A percentile compares a stretch with the other conserved stretches of the same genome.
Conservation (phyloP, 148 eudicot genomes). For the Diospyros lotus region DNA sequence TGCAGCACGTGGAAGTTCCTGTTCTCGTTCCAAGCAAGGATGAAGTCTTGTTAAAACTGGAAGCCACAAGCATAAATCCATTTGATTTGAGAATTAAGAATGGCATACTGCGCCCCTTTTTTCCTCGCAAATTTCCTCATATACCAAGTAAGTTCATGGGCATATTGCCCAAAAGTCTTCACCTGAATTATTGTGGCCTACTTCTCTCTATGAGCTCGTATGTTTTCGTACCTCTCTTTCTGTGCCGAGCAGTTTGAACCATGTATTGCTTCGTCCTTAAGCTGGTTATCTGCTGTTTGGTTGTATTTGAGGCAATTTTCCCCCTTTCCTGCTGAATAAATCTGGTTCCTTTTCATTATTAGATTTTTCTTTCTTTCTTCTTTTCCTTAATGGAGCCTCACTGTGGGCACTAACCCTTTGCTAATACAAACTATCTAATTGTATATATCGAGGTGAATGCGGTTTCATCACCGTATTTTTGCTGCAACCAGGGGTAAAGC, state of each 20-base stretch:
- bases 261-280: not conserved
- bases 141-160: conserved; percentile 51
- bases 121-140: conserved; percentile 62
- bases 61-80: conserved; percentile 76
- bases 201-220: not conserved
- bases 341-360: not conserved
- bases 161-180: not conserved
- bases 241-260: not conserved
- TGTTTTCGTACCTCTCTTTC: not conserved
- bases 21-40: conserved; percentile 58
- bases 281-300: not conserved
- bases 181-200: not conserved
- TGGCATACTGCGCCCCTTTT: conserved; percentile 46
- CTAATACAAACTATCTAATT: not conserved
- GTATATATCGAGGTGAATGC: not conserved
- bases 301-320: too few species aligned
- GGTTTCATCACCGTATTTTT: not conserved
- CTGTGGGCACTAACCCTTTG: not conserved
- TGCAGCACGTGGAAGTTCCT: conserved; percentile 78
- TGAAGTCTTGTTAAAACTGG: conserved; percentile 67
- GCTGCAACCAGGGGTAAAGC: too few species aligned
- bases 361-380: not conserved
- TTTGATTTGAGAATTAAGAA: conserved; percentile 70
- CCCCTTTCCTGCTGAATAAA: too few species aligned
- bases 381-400: not conserved